phyloP scores from a whole-genome alignment of 129 eudicot species.

The Dittrichia graveolens region DNA sequence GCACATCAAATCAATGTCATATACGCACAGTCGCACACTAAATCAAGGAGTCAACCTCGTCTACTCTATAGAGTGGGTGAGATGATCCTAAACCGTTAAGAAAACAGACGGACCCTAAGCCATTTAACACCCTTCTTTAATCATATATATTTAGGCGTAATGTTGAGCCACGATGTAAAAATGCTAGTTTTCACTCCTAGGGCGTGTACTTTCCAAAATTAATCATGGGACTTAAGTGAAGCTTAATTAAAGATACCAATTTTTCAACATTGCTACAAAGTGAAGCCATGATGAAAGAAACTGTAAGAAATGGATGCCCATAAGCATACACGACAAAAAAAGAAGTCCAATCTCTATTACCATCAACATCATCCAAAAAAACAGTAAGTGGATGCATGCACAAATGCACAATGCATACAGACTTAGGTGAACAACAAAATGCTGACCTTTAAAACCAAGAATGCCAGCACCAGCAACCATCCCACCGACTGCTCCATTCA shows the following conservation, averaged over 20 bases:
- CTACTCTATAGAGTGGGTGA: too few relatives aligned
- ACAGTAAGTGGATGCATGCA: not conserved
- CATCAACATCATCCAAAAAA: constrained; percentile 1
- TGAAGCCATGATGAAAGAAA: not conserved
- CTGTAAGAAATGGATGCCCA: not conserved
- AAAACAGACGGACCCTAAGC: too few relatives aligned
- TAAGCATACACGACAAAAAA: constrained; percentile 2
- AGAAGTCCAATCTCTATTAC: not conserved
- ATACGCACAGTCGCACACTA: too few relatives aligned
- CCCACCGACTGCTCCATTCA: constrained; percentile 97
- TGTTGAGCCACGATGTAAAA: too few relatives aligned
- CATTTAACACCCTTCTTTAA: not conserved
- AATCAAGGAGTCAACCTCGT: too few relatives aligned
- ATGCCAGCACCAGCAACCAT: constrained; percentile 90
- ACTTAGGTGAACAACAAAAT: not conserved
- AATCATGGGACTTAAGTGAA: constrained; percentile 11
- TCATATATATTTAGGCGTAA: not conserved
- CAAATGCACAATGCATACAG: not conserved
- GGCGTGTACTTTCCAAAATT: not conserved
- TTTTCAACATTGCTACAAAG: constrained; percentile 5
- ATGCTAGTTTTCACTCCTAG: not conserved
- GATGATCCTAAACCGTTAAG: too few relatives aligned
- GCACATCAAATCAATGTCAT: too few relatives aligned
- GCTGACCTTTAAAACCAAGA: constrained; percentile 75
- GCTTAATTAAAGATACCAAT: not conserved